A percentile compares a stretch with the other conserved stretches of the same genome.
phyloP scores from a whole-genome alignment of 495 filamentous ascomycete species.

The Aspergillus bridgeri region DNA sequence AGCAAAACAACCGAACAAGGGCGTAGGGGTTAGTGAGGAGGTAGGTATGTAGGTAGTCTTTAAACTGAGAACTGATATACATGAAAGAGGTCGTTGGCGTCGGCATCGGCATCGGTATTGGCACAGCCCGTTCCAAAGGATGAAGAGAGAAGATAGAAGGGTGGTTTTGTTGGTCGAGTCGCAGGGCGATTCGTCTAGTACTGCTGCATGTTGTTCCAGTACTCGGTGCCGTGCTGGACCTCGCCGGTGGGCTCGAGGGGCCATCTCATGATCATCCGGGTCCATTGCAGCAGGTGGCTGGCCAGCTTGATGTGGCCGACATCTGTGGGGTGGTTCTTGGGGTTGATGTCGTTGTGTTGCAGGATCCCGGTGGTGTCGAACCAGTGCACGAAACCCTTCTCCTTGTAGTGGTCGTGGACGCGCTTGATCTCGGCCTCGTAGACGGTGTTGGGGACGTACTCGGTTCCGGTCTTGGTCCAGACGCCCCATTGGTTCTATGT shows the following conservation, averaged over 20 bases:
- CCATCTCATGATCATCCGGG: conserved; percentile 54
- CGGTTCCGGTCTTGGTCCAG: conserved; percentile 52
- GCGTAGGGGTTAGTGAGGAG: background rate
- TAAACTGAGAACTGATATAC: background rate
- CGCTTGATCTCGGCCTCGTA: conserved; percentile 52
- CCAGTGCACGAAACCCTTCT: conserved; percentile 59
- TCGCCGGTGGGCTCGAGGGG: conserved; percentile 59
- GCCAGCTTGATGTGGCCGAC: conserved; percentile 66
- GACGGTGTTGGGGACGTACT: conserved; percentile 45
- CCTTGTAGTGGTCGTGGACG: conserved; percentile 56
- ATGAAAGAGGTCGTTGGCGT: background rate
- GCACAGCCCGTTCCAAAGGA: background rate
- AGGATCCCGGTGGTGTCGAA: conserved; percentile 65
- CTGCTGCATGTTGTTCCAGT: conserved; percentile 55
- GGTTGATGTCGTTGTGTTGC: conserved; percentile 67
- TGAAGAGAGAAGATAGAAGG: background rate
- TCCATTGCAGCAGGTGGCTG: conserved; percentile 60
- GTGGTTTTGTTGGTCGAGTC: background rate
- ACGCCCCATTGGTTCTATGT: conserved; percentile 57
- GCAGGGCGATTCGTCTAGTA: conserved; percentile 28
- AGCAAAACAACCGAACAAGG: background rate
- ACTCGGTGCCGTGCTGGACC: conserved; percentile 58
- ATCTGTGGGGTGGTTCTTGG: conserved; percentile 62
- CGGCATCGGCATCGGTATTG: background rate
- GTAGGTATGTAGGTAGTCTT: background rate